These are phyloP conservation scores for Dipodascopsis uninucleata DNA, from an alignment of 805 yeast genomes.

Conservation along the genomic window DNA sequence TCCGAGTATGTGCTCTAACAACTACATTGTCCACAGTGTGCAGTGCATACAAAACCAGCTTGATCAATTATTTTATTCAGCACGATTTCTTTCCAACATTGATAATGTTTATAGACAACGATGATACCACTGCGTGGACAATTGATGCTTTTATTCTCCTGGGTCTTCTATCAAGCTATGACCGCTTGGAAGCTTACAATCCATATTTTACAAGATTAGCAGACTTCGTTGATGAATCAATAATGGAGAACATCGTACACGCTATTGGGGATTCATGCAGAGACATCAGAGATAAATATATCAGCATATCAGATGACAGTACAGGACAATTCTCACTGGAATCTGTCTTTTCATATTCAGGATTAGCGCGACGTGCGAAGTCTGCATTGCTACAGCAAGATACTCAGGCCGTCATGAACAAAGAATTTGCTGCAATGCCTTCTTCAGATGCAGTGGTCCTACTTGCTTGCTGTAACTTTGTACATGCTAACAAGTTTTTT, in stretches of 20 bases:
- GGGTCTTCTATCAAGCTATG: slow-evolving; percentile 40
- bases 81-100: slow-evolving; percentile 40
- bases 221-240: slow-evolving; percentile 40
- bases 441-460: slow-evolving; percentile 17
- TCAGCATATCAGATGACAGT: slow-evolving; percentile 17
- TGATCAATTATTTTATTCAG: slow-evolving; percentile 36
- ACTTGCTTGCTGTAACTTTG: slow-evolving; percentile 37
- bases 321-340: slow-evolving; percentile 19
- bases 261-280: slow-evolving; percentile 15
- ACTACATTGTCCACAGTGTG: slow-evolving; percentile 34
- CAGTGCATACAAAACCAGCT: slow-evolving; percentile 35
- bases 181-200: slow-evolving; percentile 38
- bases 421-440: slow-evolving; percentile 15
- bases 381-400: slow-evolving; percentile 18
- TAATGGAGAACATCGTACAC: slow-evolving; percentile 34
- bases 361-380: slow-evolving; percentile 17
- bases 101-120: slow-evolving; percentile 34
- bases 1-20: slow-evolving; percentile 33
- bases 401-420: slow-evolving; percentile 6
- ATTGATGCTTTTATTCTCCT: slow-evolving; percentile 38
- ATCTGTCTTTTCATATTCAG: slow-evolving; percentile 14
- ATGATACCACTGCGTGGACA: slow-evolving; percentile 29
- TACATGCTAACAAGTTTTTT: slow-evolving; percentile 38
- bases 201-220: slow-evolving; percentile 39
- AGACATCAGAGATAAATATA: slow-evolving; percentile 13